Evolutionary conservation across 352 stramenopile genomes (phyloP).

Genomic region (Globisporangium parvum): DNA sequence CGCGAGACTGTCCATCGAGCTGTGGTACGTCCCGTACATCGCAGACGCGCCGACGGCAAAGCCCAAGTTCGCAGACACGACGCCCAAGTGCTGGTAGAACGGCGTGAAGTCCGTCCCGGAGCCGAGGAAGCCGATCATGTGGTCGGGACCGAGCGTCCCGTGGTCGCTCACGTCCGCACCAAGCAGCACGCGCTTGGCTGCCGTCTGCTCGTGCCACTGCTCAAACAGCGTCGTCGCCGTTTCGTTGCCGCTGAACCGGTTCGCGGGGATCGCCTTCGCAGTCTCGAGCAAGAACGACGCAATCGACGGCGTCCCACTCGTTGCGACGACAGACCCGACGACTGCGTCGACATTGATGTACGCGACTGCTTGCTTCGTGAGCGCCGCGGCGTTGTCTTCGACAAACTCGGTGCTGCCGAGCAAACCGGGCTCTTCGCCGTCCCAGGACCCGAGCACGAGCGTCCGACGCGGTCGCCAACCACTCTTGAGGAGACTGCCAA

Average conservation of each 20-base stretch:
- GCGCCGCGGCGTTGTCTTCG: slow-evolving; percentile 46
- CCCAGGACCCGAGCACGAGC: slow-evolving; percentile 82
- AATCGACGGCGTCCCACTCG: slow-evolving; percentile 62
- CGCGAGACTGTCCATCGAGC: slow-evolving; percentile 75
- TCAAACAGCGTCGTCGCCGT: slow-evolving; percentile 24
- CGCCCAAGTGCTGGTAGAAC: slow-evolving; percentile 77
- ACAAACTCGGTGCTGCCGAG: slow-evolving; percentile 81
- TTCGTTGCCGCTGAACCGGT: slow-evolving; percentile 29
- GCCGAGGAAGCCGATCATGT: slow-evolving; percentile 39
- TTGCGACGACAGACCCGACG: slow-evolving; percentile 42
- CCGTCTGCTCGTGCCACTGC: slow-evolving; percentile 27
- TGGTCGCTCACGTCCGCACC: not conserved
- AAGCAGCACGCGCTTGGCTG: slow-evolving; percentile 13
- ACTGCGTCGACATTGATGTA: slow-evolving; percentile 87
- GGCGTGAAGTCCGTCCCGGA: slow-evolving; percentile 60
- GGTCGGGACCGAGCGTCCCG: slow-evolving; percentile 28
- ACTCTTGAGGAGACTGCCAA: slow-evolving; percentile 54
- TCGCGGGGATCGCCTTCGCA: slow-evolving; percentile 43
- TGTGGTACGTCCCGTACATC: slow-evolving; percentile 79
- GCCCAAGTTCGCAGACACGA: slow-evolving; percentile 61
- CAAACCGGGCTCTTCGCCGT: slow-evolving; percentile 81
- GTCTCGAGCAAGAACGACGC: slow-evolving; percentile 46
- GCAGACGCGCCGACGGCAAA: slow-evolving; percentile 27
- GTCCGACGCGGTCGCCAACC: slow-evolving; percentile 72
- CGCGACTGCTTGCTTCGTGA: slow-evolving; percentile 53